Evolutionary conservation across 1,284 basidiomycete species (phyloP), one percentile per base, ranked within the genome.

Genomic region (Sanguinoderma infundibulare): DNA sequence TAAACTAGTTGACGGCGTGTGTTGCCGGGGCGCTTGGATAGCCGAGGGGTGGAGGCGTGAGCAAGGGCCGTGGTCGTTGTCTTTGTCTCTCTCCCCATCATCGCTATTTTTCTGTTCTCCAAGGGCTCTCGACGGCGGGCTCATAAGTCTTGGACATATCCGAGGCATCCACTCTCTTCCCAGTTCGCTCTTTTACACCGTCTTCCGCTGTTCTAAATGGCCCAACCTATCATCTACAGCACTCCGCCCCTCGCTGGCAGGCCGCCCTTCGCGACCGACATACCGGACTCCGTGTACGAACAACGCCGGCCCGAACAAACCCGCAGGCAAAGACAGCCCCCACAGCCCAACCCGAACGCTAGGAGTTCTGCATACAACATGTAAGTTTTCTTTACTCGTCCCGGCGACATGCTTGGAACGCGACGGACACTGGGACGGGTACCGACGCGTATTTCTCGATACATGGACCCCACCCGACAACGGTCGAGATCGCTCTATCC

Each of bases 181-280:
- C 28, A 51, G 60, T 59, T 69, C 67, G 34, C 65, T 67, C 68
- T 60, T 69, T 67, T 64, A 36, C 14, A 50, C 34, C n/a, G 42
- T 59, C 54, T 51, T 2, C n/a, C 9, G 24, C 20, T 22, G 49
- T 34, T 34, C 40, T 44, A 55, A 44, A 76, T 75, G 73, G 63
- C 73, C 38, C 71, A 69, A 59, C 69, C 73, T 38, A 71, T 71
- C 61, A 69, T 70, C 64, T 74, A 76, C 59, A 67, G 68, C 67
- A 72, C 68, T 53, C 72, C 83, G 36, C 81, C 85, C 62, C 78
- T 86, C 65, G 84, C 86, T 70, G 86, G 83, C 66, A 81, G 79
- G 77, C 87, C 88, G 42, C 86, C 87, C 50, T 90, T 84, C 72
- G 87, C 86, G 44, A 89, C 87, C 42, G 85, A 90, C 76, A 80